phyloP scores from a whole-genome alignment of 495 filamentous ascomycete genomes.

The Podospora pseudoanserina region DNA sequence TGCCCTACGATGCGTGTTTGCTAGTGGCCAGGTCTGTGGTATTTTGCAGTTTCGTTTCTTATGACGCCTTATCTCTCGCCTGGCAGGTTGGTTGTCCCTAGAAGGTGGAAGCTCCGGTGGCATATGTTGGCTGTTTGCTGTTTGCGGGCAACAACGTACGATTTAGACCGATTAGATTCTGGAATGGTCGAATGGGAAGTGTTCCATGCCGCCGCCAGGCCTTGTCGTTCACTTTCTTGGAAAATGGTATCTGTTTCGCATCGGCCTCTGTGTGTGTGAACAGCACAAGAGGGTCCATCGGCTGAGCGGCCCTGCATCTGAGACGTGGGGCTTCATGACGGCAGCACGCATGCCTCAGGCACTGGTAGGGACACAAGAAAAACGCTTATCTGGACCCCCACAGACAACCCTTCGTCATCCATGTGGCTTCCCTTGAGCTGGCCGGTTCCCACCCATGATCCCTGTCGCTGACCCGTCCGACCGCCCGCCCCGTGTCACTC shows the following conservation, averaged over 20 bases:
- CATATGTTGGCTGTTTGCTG: neutral
- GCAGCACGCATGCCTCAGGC: neutral
- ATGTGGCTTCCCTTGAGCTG: slow-evolving; percentile 29
- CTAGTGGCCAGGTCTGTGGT: neutral
- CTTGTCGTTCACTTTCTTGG: neutral
- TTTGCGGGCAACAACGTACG: neutral
- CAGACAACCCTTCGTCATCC: slow-evolving; percentile 24
- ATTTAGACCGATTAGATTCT: neutral
- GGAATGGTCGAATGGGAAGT: slow-evolving; percentile 15
- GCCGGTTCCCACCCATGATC: slow-evolving; percentile 21
- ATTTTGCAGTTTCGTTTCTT: neutral
- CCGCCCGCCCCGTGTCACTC: slow-evolving; percentile 24
- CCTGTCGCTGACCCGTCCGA: slow-evolving; percentile 26
- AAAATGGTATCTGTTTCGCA: neutral
- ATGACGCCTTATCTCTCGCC: neutral
- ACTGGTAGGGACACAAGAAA: slow-evolving; percentile 16
- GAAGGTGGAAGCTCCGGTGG: neutral
- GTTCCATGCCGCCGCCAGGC: slow-evolving; percentile 5
- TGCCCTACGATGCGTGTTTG: neutral
- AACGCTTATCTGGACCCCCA: slow-evolving; percentile 38
- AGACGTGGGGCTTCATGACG: neutral
- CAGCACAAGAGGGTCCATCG: slow-evolving; percentile 1
- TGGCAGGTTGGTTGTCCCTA: neutral
- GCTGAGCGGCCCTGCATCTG: slow-evolving; percentile 23
- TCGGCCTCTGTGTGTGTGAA: neutral